These are phyloP conservation scores for Murraya koenigii DNA, from an alignment of 345 rosid species.

Conservation along the genomic window DNA sequence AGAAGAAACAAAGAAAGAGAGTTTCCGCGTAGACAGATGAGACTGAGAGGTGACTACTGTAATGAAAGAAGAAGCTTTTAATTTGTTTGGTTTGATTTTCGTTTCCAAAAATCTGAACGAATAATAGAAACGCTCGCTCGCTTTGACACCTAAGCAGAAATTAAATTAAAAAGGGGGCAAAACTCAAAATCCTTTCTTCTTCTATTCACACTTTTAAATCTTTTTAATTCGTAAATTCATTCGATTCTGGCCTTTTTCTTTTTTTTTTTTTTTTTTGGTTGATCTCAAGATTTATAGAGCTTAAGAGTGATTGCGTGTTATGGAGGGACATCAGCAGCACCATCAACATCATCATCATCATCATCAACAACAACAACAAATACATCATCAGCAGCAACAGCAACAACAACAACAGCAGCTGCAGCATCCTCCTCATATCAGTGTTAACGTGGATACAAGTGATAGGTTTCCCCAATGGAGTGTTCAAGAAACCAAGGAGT, in stretches of 20 bases:
- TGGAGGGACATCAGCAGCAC: conserved; percentile 58
- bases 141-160: conserved; percentile 30
- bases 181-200: conserved; percentile 18
- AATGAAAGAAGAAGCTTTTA: conserved; percentile 6
- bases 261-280: conserved; percentile 12
- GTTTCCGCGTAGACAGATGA: conserved; percentile 94
- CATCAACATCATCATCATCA: conserved; percentile 31
- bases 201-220: conserved; percentile 36
- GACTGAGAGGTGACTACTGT: conserved; percentile 37
- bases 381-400: conserved; percentile 39
- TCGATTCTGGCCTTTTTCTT: neutral
- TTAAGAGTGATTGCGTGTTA: conserved; percentile 20
- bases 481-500: conserved; percentile 80
- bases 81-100: conserved; percentile 10
- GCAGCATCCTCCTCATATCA: conserved; percentile 38
- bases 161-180: neutral
- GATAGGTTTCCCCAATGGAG: conserved; percentile 99
- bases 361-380: conserved; percentile 43
- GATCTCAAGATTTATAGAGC: neutral
- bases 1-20: conserved; percentile 3
- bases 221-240: neutral
- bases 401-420: conserved; percentile 43
- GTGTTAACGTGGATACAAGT: conserved; percentile 38
- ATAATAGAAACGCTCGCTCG: conserved; percentile 12
- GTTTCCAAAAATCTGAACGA: conserved; percentile 38